Percentiles rank a stretch among this genome's conserved stretches.
Evolutionary conservation across 1,139 yeast species (phyloP).

Genomic region (Pichia sp.): DNA sequence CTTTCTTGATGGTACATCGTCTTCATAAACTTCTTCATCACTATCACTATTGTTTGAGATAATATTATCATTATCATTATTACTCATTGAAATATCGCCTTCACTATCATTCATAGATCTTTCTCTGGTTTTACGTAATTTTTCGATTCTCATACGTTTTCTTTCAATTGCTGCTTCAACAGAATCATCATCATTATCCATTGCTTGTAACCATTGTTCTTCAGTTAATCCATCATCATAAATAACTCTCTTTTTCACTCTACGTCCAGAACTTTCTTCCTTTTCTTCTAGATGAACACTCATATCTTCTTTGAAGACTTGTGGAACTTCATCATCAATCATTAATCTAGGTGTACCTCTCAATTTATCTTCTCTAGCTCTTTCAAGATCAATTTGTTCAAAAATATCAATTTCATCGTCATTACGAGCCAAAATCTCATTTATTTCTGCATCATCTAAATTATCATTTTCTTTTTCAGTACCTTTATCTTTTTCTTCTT

Average conservation of each 20-base stretch:
- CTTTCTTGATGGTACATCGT: constrained; percentile 13
- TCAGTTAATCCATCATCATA: constrained; percentile 71
- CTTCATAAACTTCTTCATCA: constrained; percentile 24
- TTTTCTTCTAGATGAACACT: constrained; percentile 44
- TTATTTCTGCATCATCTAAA: constrained; percentile 65
- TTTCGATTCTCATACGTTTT: constrained; percentile 25
- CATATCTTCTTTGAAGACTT: constrained; percentile 61
- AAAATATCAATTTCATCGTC: constrained; percentile 53
- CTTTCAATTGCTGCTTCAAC: constrained; percentile 31
- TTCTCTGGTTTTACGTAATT: constrained; percentile 17
- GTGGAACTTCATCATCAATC: constrained; percentile 61
- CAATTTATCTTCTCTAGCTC: constrained; percentile 33
- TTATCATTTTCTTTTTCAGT: constrained; percentile 47
- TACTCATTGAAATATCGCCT: constrained; percentile 9
- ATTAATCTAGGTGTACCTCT: constrained; percentile 41
- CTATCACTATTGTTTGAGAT: constrained; percentile 15
- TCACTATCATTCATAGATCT: constrained; percentile 3
- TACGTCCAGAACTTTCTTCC: constrained; percentile 47
- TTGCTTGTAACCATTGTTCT: constrained; percentile 73
- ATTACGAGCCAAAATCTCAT: constrained; percentile 64
- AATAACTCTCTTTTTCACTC: constrained; percentile 55
- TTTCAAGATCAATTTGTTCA: constrained; percentile 50
- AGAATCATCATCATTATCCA: constrained; percentile 55
- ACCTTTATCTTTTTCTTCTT: constrained; percentile 61
- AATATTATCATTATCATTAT: constrained; percentile 3